phyloP scores from a whole-genome alignment of 2,329 filamentous ascomycete genomes.

The Penicillium sclerotigenum region DNA sequence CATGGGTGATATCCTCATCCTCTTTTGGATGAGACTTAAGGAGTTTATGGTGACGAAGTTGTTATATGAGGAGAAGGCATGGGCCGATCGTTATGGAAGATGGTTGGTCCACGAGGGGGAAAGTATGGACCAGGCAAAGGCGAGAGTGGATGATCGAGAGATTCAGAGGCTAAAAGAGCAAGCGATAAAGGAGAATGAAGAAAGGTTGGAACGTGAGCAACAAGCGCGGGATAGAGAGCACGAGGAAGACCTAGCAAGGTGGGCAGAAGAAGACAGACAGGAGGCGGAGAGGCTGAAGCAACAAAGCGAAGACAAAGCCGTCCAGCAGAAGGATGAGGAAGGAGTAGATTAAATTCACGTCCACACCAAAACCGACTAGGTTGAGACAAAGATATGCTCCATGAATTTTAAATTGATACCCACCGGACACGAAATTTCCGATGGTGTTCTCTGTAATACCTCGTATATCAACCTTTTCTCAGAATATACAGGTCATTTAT shows the following conservation, averaged over 20 bases:
- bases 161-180: neutral
- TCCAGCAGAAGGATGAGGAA: neutral
- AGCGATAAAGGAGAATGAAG: neutral
- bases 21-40: neutral
- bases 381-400: too few species aligned
- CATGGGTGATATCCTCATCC: neutral
- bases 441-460: too few species aligned
- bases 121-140: neutral
- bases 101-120: neutral
- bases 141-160: neutral
- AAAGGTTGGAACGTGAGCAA: too few species aligned
- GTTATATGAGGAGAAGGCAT: neutral
- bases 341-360: too few species aligned
- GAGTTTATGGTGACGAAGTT: neutral
- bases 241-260: neutral
- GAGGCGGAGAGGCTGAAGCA: neutral
- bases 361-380: too few species aligned
- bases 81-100: neutral
- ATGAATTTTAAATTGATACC: too few species aligned
- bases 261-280: neutral
- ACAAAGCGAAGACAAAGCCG: neutral
- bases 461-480: too few species aligned
- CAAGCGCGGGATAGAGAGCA: neutral
- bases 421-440: too few species aligned
- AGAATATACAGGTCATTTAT: too few species aligned